These are phyloP conservation scores for Curvularia verruculosa DNA, from an alignment of 2,329 filamentous ascomycete genomes.

Conservation along the genomic window DNA sequence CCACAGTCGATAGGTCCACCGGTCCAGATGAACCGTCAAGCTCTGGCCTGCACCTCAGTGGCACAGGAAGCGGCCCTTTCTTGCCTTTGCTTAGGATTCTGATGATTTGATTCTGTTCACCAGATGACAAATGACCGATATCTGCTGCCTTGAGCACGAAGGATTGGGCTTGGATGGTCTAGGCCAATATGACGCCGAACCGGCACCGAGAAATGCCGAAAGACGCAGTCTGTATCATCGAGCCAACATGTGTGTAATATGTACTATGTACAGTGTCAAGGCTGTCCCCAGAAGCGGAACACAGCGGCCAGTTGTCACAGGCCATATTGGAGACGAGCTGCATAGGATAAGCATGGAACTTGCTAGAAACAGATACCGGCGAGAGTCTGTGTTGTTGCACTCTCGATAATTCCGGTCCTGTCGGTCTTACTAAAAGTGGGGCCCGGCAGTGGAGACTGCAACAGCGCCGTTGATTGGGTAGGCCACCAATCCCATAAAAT, in stretches of 20 bases:
- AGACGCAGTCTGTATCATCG: neutral
- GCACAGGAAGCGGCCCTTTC: neutral
- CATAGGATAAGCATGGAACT: constrained; percentile 2
- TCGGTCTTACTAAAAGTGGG: neutral
- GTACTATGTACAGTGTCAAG: neutral
- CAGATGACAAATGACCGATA: neutral
- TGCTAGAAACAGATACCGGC: constrained; percentile 5
- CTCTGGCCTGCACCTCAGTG: neutral
- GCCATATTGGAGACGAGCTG: neutral
- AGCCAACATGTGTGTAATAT: neutral
- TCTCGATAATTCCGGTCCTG: neutral
- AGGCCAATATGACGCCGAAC: neutral
- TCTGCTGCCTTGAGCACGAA: neutral
- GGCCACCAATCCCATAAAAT: constrained; percentile 3
- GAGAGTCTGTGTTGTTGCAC: neutral
- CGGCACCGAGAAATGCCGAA: neutral
- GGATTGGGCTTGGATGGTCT: neutral
- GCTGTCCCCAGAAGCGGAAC: neutral
- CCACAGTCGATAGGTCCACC: neutral
- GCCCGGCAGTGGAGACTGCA: neutral
- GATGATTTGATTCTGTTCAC: neutral
- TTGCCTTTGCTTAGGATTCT: neutral
- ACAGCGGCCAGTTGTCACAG: neutral
- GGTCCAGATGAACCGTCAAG: neutral
- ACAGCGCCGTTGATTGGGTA: neutral